Evolutionary conservation across 1,284 basidiomycete genomes (phyloP), one percentile per base, ranked within the genome.

Genomic region (Peniophora sp.): DNA sequence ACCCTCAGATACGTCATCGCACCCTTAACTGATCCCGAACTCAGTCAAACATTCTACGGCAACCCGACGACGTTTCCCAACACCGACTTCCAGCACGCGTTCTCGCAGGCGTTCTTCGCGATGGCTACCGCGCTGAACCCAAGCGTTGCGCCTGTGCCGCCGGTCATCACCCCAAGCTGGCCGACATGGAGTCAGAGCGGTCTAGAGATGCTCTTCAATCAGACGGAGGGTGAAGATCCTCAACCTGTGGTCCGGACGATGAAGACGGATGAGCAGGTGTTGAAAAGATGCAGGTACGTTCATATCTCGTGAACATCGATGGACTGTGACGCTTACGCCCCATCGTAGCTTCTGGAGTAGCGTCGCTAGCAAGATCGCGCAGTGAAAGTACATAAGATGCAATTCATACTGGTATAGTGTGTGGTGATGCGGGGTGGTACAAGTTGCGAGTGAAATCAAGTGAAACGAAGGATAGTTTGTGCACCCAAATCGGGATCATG

Each of bases 21-120:
- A n/a, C 39, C 9, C 20, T n/a, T 32, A 51, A 3, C 9, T 22
- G 47, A 5, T 18, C 56, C 51, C n/a, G n/a, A n/a, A n/a, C 24
- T 50, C 54, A 32, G 47, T 47, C 47, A 47, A 52, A 3, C 36
- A 55, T 22, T 67, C 68, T 1, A 47, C 60, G 0, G 71, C 65
- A 58, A 55, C 47, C 48, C 47, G 49, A 32, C 27, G 27, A 32
- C 59, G 0, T 71, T 53, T 5, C 36, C 27, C 39, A 41, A 41
- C 15, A 41, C 39, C 39, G 20, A 41, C 15, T 41, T 41, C 39
- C 39, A 17, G 39, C 39, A 41, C 20, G 39, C 39, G n/a, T 41
- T 8, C 39, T n/a, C 15, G 39, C 39, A 41, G 15, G 39, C 39
- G 6, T 41, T 41, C 20, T 41, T 41, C 39, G 39, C 39, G 6